Evolutionary conservation across 495 filamentous ascomycete species (phyloP).

Genomic region (Hypoxylon crocopeplum): DNA sequence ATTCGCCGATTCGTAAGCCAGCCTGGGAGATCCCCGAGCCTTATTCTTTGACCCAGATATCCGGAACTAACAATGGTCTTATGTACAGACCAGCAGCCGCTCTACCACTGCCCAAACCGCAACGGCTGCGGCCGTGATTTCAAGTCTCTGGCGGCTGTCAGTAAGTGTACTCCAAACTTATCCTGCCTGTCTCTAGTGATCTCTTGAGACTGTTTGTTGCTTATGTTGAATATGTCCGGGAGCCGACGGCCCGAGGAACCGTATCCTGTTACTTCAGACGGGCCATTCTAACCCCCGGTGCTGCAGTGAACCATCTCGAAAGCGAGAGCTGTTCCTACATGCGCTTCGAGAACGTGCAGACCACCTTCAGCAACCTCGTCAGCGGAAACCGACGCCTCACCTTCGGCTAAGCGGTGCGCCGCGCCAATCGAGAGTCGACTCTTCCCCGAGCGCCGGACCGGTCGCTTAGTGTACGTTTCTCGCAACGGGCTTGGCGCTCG

Average conservation of each 20-base stretch:
- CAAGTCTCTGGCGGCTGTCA: conserved; percentile 52
- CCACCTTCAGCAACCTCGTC: conserved; percentile 13
- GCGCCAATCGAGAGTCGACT: no score
- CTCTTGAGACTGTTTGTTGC: no score
- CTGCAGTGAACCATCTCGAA: conserved; percentile 59
- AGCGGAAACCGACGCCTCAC: conserved; percentile 25
- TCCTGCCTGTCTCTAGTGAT: not conserved
- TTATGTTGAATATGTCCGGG: no score
- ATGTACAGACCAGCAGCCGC: conserved; percentile 54
- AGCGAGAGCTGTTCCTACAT: conserved; percentile 59
- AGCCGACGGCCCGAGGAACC: no score
- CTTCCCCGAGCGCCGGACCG: no score
- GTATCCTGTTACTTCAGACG: no score
- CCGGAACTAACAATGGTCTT: no score
- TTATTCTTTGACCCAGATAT: no score
- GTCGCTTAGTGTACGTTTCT: no score
- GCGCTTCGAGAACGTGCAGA: conserved; percentile 50
- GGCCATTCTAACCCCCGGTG: no score
- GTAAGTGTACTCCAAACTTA: conserved; percentile 13
- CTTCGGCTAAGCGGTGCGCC: conserved; percentile 1
- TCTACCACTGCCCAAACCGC: conserved; percentile 61
- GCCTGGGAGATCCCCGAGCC: not conserved
- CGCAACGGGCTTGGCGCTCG: no score
- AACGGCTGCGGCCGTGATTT: conserved; percentile 53
- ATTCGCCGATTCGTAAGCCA: conserved; percentile 43